These are phyloP conservation scores for Termitomyces sp. DNA, from an alignment of 768 basidiomycete genomes.

Conservation along the genomic window DNA sequence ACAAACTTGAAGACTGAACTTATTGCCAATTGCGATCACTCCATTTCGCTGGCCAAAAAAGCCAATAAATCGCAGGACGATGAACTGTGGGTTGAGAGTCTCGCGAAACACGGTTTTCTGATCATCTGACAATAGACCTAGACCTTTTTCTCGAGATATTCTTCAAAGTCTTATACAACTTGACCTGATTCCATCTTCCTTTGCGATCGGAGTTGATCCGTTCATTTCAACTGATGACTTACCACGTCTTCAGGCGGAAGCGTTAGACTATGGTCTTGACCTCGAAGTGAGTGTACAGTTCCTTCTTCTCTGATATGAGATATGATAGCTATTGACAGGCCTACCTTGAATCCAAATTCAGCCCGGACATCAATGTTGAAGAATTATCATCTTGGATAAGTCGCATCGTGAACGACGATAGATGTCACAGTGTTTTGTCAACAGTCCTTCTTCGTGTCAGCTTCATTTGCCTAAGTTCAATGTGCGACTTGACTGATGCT, in stretches of 20 bases:
- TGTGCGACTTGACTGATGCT: neutral
- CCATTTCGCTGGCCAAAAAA: slow-evolving; percentile 27
- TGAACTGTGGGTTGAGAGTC: slow-evolving; percentile 17
- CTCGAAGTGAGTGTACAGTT: slow-evolving; percentile 40
- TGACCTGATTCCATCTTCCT: slow-evolving; percentile 48
- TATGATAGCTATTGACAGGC: slow-evolving; percentile 24
- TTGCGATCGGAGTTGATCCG: slow-evolving; percentile 48
- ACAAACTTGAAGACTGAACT: slow-evolving; percentile 47
- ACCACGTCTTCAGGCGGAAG: slow-evolving; percentile 49
- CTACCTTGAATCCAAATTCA: slow-evolving; percentile 55
- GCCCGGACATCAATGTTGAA: slow-evolving; percentile 36
- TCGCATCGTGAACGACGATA: slow-evolving; percentile 49
- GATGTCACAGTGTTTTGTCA: slow-evolving; percentile 53
- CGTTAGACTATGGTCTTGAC: slow-evolving; percentile 53
- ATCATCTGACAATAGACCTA: slow-evolving; percentile 7
- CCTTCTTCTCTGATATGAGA: slow-evolving; percentile 3
- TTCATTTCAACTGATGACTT: slow-evolving; percentile 40
- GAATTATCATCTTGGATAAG: slow-evolving; percentile 34
- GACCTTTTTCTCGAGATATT: slow-evolving; percentile 40
- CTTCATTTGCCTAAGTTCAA: neutral
- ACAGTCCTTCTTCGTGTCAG: slow-evolving; percentile 52
- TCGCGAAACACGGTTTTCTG: neutral
- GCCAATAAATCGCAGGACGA: slow-evolving; percentile 22
- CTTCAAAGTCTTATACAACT: slow-evolving; percentile 48
- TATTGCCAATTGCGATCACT: slow-evolving; percentile 46